phyloP scores from a whole-genome alignment of 108 stramenopile species.

The Cyclostephanos tholiformis region DNA sequence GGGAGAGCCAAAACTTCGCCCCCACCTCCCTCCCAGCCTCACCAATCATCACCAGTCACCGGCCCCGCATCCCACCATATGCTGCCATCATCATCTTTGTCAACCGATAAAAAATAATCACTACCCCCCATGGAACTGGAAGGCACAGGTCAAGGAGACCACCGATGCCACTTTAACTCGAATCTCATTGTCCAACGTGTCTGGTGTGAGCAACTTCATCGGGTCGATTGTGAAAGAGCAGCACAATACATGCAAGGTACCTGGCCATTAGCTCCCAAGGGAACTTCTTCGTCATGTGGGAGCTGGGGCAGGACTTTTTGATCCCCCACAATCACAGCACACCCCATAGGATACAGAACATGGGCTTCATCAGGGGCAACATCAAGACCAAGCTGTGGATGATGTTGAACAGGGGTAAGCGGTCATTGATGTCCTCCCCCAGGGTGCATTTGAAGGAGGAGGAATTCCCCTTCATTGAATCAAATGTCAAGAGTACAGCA shows the following conservation, averaged over 20 bases:
- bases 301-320: constrained; percentile 97
- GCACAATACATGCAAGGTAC: constrained; percentile 84
- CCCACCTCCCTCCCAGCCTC: too few relatives aligned
- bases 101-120: too few relatives aligned
- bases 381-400: constrained; percentile 95
- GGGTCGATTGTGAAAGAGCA: constrained; percentile 91
- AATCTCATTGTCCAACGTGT: constrained; percentile 86
- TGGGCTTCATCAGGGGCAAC: constrained; percentile 94
- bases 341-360: constrained; percentile 94
- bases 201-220: constrained; percentile 94
- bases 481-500: constrained; percentile 95
- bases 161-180: constrained; percentile 97
- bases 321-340: constrained; percentile 98
- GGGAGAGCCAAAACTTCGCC: too few relatives aligned
- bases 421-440: constrained; percentile 59
- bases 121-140: too few relatives aligned
- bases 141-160: constrained; percentile 97
- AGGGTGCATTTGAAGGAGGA: constrained; percentile 62
- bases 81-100: too few relatives aligned
- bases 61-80: too few relatives aligned
- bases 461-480: constrained; percentile 82
- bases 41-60: too few relatives aligned
- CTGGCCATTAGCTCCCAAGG: constrained; percentile 91
- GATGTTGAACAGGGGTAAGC: constrained; percentile 95
- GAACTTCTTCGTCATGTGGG: constrained; percentile 98